Evolutionary conservation across 2,329 filamentous ascomycete species (phyloP).

Genomic region (Fusarium ambrosium): DNA sequence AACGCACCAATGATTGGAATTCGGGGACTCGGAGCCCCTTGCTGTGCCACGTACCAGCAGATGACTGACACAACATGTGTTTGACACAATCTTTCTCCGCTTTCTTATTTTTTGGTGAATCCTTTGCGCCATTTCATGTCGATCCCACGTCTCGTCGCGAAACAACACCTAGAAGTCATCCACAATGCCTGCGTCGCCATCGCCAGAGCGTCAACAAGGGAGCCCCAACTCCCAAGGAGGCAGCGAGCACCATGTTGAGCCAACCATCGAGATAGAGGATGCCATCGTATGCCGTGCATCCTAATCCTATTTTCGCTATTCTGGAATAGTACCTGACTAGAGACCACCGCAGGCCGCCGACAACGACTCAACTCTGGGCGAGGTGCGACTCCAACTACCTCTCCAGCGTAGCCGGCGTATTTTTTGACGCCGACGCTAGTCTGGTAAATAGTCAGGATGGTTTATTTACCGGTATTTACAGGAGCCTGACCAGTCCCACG

Average conservation of each 20-base stretch:
- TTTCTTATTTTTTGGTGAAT: neutral
- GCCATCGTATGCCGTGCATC: neutral
- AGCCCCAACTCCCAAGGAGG: neutral
- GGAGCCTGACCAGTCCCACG: neutral
- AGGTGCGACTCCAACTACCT: neutral
- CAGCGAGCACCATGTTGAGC: neutral
- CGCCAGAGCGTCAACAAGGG: neutral
- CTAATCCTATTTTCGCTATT: neutral
- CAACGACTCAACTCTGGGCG: neutral
- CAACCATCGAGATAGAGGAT: neutral
- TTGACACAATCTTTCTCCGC: neutral
- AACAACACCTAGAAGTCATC: neutral
- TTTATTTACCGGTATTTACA: neutral
- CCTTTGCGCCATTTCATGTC: neutral
- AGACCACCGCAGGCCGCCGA: neutral
- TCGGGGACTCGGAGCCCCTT: neutral
- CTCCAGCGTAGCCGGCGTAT: neutral
- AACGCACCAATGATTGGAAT: slow-evolving; percentile 4
- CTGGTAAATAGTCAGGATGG: neutral
- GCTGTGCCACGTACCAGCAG: neutral
- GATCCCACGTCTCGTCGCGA: neutral
- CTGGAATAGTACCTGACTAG: neutral
- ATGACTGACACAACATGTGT: neutral
- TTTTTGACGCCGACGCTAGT: neutral
- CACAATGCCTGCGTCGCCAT: neutral